Evolutionary conservation across 768 basidiomycete species (phyloP).

Genomic region (Hygrophoropsis aurantiaca): DNA sequence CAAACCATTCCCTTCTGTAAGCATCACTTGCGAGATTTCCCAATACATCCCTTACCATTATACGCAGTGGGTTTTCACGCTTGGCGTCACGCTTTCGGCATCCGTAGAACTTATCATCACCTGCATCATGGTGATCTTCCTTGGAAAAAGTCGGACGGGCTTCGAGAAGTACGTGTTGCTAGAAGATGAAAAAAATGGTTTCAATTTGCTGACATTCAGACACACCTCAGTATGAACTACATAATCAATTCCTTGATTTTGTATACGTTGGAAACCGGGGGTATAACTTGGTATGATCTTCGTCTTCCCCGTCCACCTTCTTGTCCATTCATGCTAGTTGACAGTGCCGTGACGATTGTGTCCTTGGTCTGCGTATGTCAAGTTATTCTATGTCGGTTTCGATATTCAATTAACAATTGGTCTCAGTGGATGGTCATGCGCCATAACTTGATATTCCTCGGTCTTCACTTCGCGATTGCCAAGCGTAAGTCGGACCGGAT

Average conservation of each 20-base stretch:
- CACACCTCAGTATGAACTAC: conserved; percentile 48
- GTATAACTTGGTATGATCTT: conserved; percentile 40
- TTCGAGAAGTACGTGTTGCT: conserved; percentile 29
- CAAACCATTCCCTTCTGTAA: conserved; percentile 27
- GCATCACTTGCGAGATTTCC: not conserved
- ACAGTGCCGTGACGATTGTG: conserved; percentile 30
- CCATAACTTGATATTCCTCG: conserved; percentile 34
- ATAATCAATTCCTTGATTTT: conserved; percentile 49
- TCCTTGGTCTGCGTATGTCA: conserved; percentile 31
- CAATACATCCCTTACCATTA: not conserved
- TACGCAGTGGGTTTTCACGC: conserved; percentile 29
- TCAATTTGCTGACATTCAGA: no score
- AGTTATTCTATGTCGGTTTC: not conserved
- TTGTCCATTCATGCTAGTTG: not conserved
- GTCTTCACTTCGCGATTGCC: conserved; percentile 35
- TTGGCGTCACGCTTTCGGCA: conserved; percentile 30
- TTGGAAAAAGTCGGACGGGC: conserved; percentile 29
- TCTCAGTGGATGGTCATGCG: conserved; percentile 32
- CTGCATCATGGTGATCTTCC: conserved; percentile 28
- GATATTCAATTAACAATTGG: not conserved
- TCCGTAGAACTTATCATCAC: conserved; percentile 34
- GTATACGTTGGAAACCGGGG: conserved; percentile 54
- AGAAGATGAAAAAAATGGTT: no score
- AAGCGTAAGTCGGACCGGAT: conserved; percentile 19
- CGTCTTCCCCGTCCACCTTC: not conserved